Evolutionary conservation across 495 filamentous ascomycete genomes (phyloP), one percentile per base, ranked within the genome.

Genomic region (Penicillium riverlandense): DNA sequence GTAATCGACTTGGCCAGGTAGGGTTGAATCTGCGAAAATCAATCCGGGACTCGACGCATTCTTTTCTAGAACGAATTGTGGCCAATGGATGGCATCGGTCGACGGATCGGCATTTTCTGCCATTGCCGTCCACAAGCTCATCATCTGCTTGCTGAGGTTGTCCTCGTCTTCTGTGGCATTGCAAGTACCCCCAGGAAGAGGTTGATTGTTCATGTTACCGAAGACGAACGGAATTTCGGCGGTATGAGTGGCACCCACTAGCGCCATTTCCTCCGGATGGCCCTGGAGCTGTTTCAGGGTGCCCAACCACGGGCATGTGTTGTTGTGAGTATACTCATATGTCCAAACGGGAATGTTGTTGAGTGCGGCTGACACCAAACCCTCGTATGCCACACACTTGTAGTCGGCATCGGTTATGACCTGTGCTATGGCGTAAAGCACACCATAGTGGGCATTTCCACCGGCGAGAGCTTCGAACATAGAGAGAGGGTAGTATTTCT

Each of bases 201-300:
- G 22, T 6, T 49, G 45, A 30, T 41, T 38, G 14, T 48, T 36
- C 22, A 61, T 48, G 37, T 66, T 61, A 28, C 64, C 65, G 35
- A 70, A 66, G n/a, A 71, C 62, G 44, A 58, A 67, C 11, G 65
- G 67, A 35, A 71, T 54, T 42, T 71, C 67, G 28, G 60, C 58
- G 15, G 60, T 63, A 42, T 71, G 67, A 14, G 60, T 54, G 16
- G 57, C 58, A 8, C 57, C 59, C 9, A 62, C 44, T 8, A 48
- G 22, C 22, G 22, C 22, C 22, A 22, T 22, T 22, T 22, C 22
- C 22, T 14, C 4, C 41, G 39, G 12, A 61, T 35, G 8, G 29
- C 50, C 6, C 30, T 37, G n/a, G 41, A 29, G n/a, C 48, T 22
- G 2, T 22, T 22, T 12, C 14, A 64, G 45, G 1, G 29, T 22